A percentile compares a stretch with the other conserved stretches of the same genome.
phyloP scores from a whole-genome alignment of 805 yeast genomes.

The Pichia thaimueangensis region DNA sequence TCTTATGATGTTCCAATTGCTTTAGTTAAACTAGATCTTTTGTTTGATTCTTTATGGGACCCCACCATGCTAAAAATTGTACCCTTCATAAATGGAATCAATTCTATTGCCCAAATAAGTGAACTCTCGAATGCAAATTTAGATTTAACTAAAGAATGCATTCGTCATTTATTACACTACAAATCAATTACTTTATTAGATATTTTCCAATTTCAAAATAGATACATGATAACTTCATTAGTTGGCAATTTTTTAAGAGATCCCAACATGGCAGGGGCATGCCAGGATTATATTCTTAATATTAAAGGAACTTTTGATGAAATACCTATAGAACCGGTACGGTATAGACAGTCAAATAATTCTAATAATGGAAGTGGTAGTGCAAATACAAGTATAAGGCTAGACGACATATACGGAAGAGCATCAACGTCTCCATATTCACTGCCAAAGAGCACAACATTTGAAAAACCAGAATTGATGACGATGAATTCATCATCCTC shows the following conservation, averaged over 20 bases:
- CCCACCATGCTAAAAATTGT: slow-evolving; percentile 88
- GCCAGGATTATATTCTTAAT: slow-evolving; percentile 72
- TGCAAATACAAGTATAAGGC: too few relatives aligned
- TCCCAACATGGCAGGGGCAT: slow-evolving; percentile 64
- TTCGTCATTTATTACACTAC: slow-evolving; percentile 87
- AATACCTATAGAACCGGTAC: slow-evolving; percentile 20
- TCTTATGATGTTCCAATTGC: slow-evolving; percentile 88
- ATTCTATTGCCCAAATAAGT: slow-evolving; percentile 72
- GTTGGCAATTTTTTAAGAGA: slow-evolving; percentile 64
- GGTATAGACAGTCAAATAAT: slow-evolving; percentile 8
- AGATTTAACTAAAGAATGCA: slow-evolving; percentile 71
- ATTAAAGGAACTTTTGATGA: slow-evolving; percentile 30
- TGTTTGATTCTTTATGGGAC: slow-evolving; percentile 93
- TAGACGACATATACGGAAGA: background rate
- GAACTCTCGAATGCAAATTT: slow-evolving; percentile 77
- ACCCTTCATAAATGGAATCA: slow-evolving; percentile 84
- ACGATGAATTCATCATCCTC: slow-evolving; percentile 7
- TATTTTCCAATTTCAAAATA: slow-evolving; percentile 81
- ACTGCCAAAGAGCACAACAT: background rate
- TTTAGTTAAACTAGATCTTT: slow-evolving; percentile 63
- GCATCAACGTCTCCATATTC: slow-evolving; percentile 1
- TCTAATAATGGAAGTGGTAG: slow-evolving; percentile 2
- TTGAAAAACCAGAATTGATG: slow-evolving; percentile 1
- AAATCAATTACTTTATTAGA: slow-evolving; percentile 78
- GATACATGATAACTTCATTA: slow-evolving; percentile 82